These are phyloP conservation scores for Talaromyces wortmannii DNA, from an alignment of 495 filamentous ascomycete genomes.

Conservation along the genomic window DNA sequence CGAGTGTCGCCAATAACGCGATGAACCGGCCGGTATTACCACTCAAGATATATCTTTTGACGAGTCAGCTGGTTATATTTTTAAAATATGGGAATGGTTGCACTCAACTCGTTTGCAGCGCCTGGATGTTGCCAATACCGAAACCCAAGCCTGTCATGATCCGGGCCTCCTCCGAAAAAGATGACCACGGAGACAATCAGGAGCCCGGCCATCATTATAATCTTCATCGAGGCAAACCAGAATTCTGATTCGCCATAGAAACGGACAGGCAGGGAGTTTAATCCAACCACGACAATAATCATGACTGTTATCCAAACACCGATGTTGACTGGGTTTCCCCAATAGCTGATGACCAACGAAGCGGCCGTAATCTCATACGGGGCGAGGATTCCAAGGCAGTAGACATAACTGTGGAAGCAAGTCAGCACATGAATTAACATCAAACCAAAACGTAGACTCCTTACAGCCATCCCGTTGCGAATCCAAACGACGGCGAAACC, in stretches of 20 bases:
- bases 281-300: constrained; percentile 53
- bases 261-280: constrained; percentile 61
- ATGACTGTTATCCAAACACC: constrained; percentile 67
- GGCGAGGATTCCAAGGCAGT: no score
- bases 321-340: constrained; percentile 13
- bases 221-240: constrained; percentile 66
- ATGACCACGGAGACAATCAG: constrained; percentile 60
- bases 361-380: no score
- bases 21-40: constrained; percentile 31
- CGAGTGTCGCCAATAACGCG: constrained; percentile 28
- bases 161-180: constrained; percentile 57
- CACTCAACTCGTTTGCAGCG: constrained; percentile 40
- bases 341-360: no score
- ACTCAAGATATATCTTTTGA: constrained; percentile 17
- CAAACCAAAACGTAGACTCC: background rate
- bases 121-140: constrained; percentile 64
- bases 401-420: no score
- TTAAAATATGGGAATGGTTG: background rate
- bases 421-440: background rate
- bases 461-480: background rate
- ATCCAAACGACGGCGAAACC: constrained; percentile 39
- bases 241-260: constrained; percentile 71
- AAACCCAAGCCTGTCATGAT: constrained; percentile 58
- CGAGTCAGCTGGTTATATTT: no score
- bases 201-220: constrained; percentile 65